A percentile compares a stretch with the other conserved stretches of the same genome.
These are phyloP conservation scores for Piromyces sp. DNA, from an alignment of 192 early-diverging fungal genomes.

Conservation along the genomic window DNA sequence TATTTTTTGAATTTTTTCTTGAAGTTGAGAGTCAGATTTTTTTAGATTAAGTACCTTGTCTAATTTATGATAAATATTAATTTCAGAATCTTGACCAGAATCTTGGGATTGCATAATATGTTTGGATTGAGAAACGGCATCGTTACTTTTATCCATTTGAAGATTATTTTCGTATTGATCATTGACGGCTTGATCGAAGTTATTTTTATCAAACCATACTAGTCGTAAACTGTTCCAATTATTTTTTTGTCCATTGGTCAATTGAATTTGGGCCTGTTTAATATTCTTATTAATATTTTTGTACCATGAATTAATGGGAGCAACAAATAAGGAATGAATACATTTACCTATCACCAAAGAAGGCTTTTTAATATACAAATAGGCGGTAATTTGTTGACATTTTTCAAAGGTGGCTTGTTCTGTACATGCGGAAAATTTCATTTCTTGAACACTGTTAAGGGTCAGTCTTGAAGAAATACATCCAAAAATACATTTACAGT, in stretches of 20 bases:
- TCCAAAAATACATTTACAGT: not conserved
- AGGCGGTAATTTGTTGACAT: not conserved
- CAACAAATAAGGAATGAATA: not conserved
- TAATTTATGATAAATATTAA: not conserved
- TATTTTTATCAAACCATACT: not conserved
- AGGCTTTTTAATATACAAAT: not conserved
- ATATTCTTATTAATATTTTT: not conserved
- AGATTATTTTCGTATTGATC: not conserved
- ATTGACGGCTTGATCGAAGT: not conserved
- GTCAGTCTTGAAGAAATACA: not conserved
- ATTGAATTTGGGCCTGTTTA: not conserved
- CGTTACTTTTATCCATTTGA: too few species aligned
- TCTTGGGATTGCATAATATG: too few species aligned
- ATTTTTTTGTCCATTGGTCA: not conserved
- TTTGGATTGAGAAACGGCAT: too few species aligned
- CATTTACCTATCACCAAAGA: not conserved
- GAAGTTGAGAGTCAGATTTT: not conserved
- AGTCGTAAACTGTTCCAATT: not conserved
- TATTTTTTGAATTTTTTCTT: not conserved
- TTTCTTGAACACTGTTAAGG: not conserved
- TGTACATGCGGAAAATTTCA: not conserved
- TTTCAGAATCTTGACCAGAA: not conserved
- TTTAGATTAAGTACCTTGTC: not conserved
- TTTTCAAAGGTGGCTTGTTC: not conserved
- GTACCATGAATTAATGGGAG: not conserved